These are phyloP conservation scores for Penicillium sp. DNA, from an alignment of 2,329 filamentous ascomycete genomes.

Conservation along the genomic window DNA sequence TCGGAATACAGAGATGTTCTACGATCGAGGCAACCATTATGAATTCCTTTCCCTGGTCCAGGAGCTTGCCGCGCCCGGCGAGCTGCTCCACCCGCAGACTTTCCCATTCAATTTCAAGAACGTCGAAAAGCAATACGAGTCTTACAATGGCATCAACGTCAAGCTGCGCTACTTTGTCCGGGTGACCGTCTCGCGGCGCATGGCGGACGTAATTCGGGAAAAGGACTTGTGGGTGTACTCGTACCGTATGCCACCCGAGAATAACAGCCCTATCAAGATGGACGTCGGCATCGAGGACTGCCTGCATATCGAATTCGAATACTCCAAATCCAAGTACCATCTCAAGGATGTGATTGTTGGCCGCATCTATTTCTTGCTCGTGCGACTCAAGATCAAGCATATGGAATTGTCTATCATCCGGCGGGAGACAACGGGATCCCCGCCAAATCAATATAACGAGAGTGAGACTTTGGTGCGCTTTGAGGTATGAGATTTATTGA, in stretches of 20 bases:
- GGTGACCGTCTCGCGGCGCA: slow-evolving; percentile 91
- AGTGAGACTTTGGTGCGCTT: slow-evolving; percentile 97
- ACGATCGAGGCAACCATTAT: slow-evolving; percentile 97
- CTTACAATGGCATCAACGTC: slow-evolving; percentile 99
- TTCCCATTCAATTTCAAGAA: slow-evolving; percentile 99
- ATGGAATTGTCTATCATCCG: slow-evolving; percentile 99
- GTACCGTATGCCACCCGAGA: slow-evolving; percentile 96
- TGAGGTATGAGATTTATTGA: slow-evolving; percentile 58
- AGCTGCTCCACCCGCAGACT: slow-evolving; percentile 97
- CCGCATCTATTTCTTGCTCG: slow-evolving; percentile 95
- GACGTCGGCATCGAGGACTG: slow-evolving; percentile 99
- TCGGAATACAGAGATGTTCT: slow-evolving; percentile 83
- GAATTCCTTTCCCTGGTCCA: slow-evolving; percentile 97
- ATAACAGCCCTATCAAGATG: slow-evolving; percentile 99
- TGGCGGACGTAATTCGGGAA: slow-evolving; percentile 97
- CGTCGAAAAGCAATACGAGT: slow-evolving; percentile 99
- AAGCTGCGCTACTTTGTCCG: slow-evolving; percentile 98
- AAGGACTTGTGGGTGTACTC: slow-evolving; percentile 99
- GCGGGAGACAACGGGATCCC: slow-evolving; percentile 90
- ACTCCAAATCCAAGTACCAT: slow-evolving; percentile 98
- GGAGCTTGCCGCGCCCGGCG: slow-evolving; percentile 92
- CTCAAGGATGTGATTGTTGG: slow-evolving; percentile 99
- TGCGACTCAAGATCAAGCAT: slow-evolving; percentile 98
- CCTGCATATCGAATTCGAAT: slow-evolving; percentile 98
- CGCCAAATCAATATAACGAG: slow-evolving; percentile 99